phyloP scores from a whole-genome alignment of 768 basidiomycete species.

The Hypholoma sublateritium region DNA sequence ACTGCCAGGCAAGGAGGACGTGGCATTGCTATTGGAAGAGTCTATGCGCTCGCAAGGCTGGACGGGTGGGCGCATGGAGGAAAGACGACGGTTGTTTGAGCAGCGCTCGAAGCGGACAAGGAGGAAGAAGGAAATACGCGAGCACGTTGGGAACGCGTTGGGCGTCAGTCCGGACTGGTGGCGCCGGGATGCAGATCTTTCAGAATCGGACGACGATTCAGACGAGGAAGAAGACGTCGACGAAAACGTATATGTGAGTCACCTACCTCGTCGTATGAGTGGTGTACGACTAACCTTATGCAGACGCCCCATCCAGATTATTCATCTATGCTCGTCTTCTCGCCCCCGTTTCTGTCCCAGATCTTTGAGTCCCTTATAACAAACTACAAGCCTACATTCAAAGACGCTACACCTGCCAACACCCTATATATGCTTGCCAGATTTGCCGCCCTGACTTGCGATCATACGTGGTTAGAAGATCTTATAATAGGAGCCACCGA shows the following conservation, averaged over 20 bases:
- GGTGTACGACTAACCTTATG: constrained; percentile 19
- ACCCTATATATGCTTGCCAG: constrained; percentile 86
- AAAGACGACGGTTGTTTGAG: constrained; percentile 59
- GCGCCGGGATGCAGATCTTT: constrained; percentile 47
- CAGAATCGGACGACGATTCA: constrained; percentile 42
- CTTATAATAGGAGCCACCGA: constrained; percentile 89
- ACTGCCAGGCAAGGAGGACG: constrained; percentile 80
- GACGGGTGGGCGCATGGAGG: constrained; percentile 76
- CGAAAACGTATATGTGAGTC: constrained; percentile 49
- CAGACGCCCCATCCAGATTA: constrained; percentile 78
- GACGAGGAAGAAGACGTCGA: constrained; percentile 49
- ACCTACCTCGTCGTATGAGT: neutral
- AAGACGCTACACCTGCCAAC: constrained; percentile 87
- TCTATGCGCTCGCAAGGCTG: constrained; percentile 86
- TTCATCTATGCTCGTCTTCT: constrained; percentile 91
- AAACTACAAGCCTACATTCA: constrained; percentile 67
- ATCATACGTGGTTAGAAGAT: constrained; percentile 91
- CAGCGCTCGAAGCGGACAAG: constrained; percentile 53
- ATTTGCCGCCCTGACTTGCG: constrained; percentile 91
- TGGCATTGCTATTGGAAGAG: constrained; percentile 84
- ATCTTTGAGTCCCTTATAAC: constrained; percentile 84
- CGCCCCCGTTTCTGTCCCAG: constrained; percentile 71
- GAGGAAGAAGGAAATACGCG: constrained; percentile 54
- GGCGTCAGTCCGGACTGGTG: constrained; percentile 66
- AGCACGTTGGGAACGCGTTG: constrained; percentile 57